Base-by-base conservation (phyloP, 441 rosid species). In the Hura crepitans region DNA sequence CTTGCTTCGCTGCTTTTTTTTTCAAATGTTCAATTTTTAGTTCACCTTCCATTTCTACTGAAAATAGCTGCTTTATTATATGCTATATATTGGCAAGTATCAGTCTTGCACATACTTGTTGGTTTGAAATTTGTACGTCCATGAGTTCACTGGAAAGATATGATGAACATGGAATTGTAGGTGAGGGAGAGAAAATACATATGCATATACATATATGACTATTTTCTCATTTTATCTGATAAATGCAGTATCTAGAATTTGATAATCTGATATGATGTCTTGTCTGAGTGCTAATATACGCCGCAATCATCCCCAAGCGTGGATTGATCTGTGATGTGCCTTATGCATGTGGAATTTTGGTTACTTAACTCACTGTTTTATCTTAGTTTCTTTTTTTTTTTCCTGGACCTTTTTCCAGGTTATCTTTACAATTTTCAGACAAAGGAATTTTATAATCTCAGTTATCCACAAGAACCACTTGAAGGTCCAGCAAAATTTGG, bases 371-470 rank as follows among this genome's bases (percentile, higher is more conserved):
- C 33, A 6, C 42, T 5, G 18, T 49, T 60, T 50, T 61, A 17
- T 56, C 27, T 69, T 53, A 71, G 47, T 20, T 51, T 14, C 39
- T 53, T 72, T 71, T 63, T 28, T 45, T 25, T 27, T 12, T 22
- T 55, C 14, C 2, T 12, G 75, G 75, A 66, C 56, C 51, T 69
- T 5, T 17, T 79, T 77, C 81, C 86, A 92, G 98, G 99, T 43
- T 89, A 95, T 81, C 85, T 95, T 35, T 92, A 83, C 76, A 95
- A 90, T 66, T 85, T 80, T 81, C 99, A 92, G 78, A 86, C 99
- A 42, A 88, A 84, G 82, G 99, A 95, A 77, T 83, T 88, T 77
- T 95, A 89, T 70, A 90, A 95, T 84, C 96, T 95, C 76, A 92
- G 97, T 79, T 87, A 87, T 83, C 89, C 89, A 14, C 97, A 86